Evolutionary conservation across 2,329 filamentous ascomycete genomes (phyloP), one percentile per base, ranked within the genome.

Genomic region (Aspergillus sp.): DNA sequence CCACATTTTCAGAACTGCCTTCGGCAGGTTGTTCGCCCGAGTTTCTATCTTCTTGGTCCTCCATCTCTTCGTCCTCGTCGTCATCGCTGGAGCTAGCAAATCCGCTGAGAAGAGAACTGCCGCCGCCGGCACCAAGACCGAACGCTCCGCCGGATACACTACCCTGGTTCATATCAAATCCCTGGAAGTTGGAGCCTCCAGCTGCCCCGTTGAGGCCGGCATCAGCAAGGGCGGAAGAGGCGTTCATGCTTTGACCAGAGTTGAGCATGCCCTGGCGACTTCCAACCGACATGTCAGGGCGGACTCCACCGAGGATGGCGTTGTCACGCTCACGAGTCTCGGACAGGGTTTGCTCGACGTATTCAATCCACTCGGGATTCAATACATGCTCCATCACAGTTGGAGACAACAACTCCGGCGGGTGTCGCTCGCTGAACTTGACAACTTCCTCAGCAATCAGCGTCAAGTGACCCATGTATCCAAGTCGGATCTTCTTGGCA

Each of bases 381-480:
- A 95, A 91, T 52, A 98, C 92, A 68, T 90, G 91, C 67, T 96
- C 91, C 65, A 96, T 82, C 2, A 99, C 92, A 12, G 85, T 83
- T 62, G 91, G 89, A 0, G 92, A 95, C 10, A 98, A 82, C 20
- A 94, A 81, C 77, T 98, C 93, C 0, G 92, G 90, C 3, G 94
- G 90, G 74, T 97, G 91, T 56, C 95, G 87, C 76, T 97, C 95
- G 39, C 92, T 96, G 72, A 99, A 98, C 77, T 98, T 99, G 72
- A 98, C 92, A 18, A 99, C 95, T 76, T 99, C 95, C 76, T 99
- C 95, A 31, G 95, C 94, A 61, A 99, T 97, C 29, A 99, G 84
- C 0, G 95, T 99, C 54, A 99, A 82, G 75, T 99, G 95, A 3
- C 95, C 95, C 93, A 99, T 99, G 78, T 98, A 99, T 46, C 95